Evolutionary conservation across 1,284 basidiomycete genomes (phyloP).

Genomic region (Athelia psychrophila): DNA sequence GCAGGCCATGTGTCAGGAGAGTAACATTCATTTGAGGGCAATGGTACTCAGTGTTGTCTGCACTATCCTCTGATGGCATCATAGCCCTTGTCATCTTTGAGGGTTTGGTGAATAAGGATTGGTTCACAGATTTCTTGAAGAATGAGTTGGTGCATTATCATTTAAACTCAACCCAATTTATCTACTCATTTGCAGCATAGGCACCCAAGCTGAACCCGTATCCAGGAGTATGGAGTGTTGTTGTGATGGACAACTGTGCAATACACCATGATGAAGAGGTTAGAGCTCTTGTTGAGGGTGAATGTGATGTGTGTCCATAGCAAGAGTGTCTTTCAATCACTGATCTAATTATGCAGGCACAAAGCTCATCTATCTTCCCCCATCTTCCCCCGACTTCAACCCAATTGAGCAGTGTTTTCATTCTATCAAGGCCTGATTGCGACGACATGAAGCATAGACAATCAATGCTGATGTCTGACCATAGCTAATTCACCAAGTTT

Average conservation of each 20-base stretch:
- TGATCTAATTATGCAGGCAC: constrained; percentile 12
- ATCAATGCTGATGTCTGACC: constrained; percentile 8
- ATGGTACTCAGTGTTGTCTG: constrained; percentile 18
- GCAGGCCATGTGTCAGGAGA: constrained; percentile 11
- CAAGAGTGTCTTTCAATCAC: neutral
- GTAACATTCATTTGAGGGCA: constrained; percentile 11
- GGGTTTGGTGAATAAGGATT: constrained; percentile 17
- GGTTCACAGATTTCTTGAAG: constrained; percentile 14
- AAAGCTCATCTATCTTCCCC: constrained; percentile 19
- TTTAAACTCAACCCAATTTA: neutral
- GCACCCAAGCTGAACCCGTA: constrained; percentile 14
- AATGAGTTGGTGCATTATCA: constrained; percentile 12
- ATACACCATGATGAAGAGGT: constrained; percentile 23
- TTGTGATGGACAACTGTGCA: constrained; percentile 25
- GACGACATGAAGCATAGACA: constrained; percentile 12
- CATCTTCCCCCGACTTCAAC: constrained; percentile 24
- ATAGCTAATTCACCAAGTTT: constrained; percentile 17
- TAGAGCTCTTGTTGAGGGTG: constrained; percentile 14
- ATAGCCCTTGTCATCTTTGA: constrained; percentile 18
- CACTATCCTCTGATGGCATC: constrained; percentile 16
- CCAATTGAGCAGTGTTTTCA: constrained; percentile 22
- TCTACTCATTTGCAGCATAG: constrained; percentile 4
- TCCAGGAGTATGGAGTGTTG: constrained; percentile 18
- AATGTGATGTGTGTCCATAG: constrained; percentile 8
- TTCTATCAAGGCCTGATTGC: constrained; percentile 17